Evolutionary conservation across 169 alveolate species (phyloP).

Genomic region (Cryptosporidium parvum): DNA sequence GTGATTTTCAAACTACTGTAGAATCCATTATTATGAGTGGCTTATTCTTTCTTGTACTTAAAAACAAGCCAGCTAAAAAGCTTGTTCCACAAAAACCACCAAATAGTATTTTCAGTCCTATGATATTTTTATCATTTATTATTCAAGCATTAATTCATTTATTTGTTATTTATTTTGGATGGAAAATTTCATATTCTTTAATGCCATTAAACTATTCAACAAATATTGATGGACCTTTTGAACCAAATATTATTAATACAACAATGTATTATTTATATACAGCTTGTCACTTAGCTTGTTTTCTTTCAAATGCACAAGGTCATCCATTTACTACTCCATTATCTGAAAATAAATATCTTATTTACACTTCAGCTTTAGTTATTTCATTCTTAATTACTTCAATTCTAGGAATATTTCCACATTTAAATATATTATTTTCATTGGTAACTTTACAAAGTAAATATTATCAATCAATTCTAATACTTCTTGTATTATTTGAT

Average conservation of each 20-base stretch:
- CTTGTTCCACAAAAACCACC: slow-evolving; percentile 64
- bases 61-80: slow-evolving; percentile 51
- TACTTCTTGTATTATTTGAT: slow-evolving; percentile 27
- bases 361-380: slow-evolving; percentile 61
- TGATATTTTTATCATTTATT: slow-evolving; percentile 78
- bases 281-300: slow-evolving; percentile 85
- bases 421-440: slow-evolving; percentile 78
- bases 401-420: slow-evolving; percentile 77
- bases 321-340: slow-evolving; percentile 88
- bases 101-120: slow-evolving; percentile 69
- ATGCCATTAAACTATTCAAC: slow-evolving; percentile 78
- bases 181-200: slow-evolving; percentile 83
- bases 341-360: slow-evolving; percentile 80
- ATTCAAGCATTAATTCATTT: slow-evolving; percentile 84
- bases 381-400: slow-evolving; percentile 60
- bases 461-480: neutral
- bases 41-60: slow-evolving; percentile 40
- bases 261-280: slow-evolving; percentile 85
- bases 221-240: slow-evolving; percentile 87
- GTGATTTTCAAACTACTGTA: slow-evolving; percentile 95
- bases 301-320: slow-evolving; percentile 89
- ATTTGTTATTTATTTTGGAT: slow-evolving; percentile 81
- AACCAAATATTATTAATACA: slow-evolving; percentile 89
- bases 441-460: slow-evolving; percentile 61
- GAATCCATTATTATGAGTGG: slow-evolving; percentile 81